phyloP scores from a whole-genome alignment of 225 moss, liverwort and hornwort species.

The Polytrichum formosum region DNA sequence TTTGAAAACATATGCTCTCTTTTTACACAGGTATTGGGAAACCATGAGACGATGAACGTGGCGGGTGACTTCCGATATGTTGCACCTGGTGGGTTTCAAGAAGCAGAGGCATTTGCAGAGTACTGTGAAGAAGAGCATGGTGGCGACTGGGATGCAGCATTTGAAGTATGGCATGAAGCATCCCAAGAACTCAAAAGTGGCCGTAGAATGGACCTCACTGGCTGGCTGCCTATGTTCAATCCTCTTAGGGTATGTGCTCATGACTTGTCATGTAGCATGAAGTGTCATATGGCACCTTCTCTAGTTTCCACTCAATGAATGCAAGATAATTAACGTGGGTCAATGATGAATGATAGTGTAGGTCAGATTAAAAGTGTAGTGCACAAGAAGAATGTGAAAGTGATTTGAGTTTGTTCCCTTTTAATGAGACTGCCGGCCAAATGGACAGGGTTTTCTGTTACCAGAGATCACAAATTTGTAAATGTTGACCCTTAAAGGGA shows the following conservation, averaged over 20 bases:
- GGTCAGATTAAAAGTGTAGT: no score
- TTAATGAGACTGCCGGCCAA: background rate
- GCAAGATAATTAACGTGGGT: no score
- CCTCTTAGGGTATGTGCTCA: constrained; percentile 50
- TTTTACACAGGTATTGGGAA: constrained; percentile 66
- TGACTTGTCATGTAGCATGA: no score
- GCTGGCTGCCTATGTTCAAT: constrained; percentile 73
- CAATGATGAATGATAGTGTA: no score
- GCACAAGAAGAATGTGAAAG: no score
- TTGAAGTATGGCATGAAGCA: constrained; percentile 61
- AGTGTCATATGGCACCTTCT: no score
- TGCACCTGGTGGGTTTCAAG: constrained; percentile 78
- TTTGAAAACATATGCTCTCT: background rate
- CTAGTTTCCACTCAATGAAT: no score
- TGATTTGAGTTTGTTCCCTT: no score
- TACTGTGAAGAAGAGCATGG: constrained; percentile 81
- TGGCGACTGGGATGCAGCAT: constrained; percentile 80
- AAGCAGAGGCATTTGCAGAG: constrained; percentile 63
- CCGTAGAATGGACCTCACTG: constrained; percentile 31
- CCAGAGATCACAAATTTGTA: no score
- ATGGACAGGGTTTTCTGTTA: no score
- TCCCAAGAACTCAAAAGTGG: constrained; percentile 58
- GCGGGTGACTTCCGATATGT: constrained; percentile 89
- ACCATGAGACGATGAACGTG: constrained; percentile 96
- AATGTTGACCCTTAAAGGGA: background rate